Evolutionary conservation across 352 stramenopile species (phyloP).

Genomic region (Globisporangium radiosum): DNA sequence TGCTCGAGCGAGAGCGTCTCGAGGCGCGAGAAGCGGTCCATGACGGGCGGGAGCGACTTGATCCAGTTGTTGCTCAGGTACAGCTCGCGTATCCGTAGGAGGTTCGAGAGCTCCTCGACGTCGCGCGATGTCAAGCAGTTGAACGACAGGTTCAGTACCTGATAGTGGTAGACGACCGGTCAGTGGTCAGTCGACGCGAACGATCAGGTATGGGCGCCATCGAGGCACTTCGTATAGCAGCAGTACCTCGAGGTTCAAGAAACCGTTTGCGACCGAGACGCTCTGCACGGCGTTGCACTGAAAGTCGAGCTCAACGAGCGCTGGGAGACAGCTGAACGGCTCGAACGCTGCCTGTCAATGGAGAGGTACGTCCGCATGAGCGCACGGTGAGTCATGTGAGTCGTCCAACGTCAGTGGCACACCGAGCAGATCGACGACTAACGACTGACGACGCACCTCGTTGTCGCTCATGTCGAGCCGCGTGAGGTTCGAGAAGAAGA

Average conservation of each 20-base stretch:
- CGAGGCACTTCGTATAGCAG: neutral
- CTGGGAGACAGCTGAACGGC: conserved; percentile 56
- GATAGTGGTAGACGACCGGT: neutral
- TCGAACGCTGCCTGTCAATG: conserved; percentile 38
- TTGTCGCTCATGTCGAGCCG: conserved; percentile 82
- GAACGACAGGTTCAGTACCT: conserved; percentile 76
- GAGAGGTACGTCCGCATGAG: neutral
- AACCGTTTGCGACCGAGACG: conserved; percentile 40
- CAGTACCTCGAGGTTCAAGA: conserved; percentile 54
- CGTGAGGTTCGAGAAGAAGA: conserved; percentile 72
- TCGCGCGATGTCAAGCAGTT: conserved; percentile 64
- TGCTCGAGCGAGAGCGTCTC: conserved; percentile 75
- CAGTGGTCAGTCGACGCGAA: too few relatives aligned
- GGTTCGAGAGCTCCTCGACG: conserved; percentile 58
- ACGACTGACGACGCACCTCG: conserved; percentile 26
- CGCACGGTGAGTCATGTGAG: neutral
- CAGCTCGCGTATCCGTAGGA: conserved; percentile 72
- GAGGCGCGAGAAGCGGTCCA: conserved; percentile 69
- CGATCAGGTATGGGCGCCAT: too few relatives aligned
- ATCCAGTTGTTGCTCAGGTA: conserved; percentile 75
- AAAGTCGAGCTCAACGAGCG: conserved; percentile 65
- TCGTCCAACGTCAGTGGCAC: too few relatives aligned
- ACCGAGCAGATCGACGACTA: neutral
- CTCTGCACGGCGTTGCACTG: conserved; percentile 71
- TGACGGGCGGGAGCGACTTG: conserved; percentile 55